A percentile compares a stretch with the other conserved stretches of the same genome.
phyloP scores from a whole-genome alignment of 2,329 filamentous ascomycete species.

The Bimuria novae-zelandiae region DNA sequence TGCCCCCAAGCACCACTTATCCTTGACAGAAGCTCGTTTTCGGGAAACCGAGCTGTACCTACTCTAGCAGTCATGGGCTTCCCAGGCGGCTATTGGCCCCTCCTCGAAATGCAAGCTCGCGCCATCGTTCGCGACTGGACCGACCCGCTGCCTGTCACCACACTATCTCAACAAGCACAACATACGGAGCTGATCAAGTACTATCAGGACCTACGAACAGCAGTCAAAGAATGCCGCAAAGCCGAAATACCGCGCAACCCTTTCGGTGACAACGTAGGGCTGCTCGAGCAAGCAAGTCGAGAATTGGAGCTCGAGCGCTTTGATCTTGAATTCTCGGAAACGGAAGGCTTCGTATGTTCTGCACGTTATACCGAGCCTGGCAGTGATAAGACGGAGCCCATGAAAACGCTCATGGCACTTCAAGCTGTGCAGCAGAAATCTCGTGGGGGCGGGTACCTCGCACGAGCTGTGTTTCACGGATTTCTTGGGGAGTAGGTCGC shows the following conservation, averaged over 20 bases:
- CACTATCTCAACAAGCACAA: conserved; percentile 9
- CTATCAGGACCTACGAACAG: conserved; percentile 26
- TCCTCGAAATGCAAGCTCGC: conserved; percentile 82
- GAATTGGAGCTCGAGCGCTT: conserved; percentile 58
- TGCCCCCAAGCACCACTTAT: conserved; percentile 49
- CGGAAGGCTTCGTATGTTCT: conserved; percentile 53
- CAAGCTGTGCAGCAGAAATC: conserved; percentile 44
- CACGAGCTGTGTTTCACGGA: conserved; percentile 67
- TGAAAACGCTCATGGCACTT: conserved; percentile 52
- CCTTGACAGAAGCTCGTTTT: conserved; percentile 42
- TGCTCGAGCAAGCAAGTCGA: conserved; percentile 70
- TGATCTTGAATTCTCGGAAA: conserved; percentile 42
- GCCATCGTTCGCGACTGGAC: conserved; percentile 56
- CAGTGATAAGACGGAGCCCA: conserved; percentile 46
- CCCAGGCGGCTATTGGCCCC: conserved; percentile 77
- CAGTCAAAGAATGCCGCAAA: conserved; percentile 35
- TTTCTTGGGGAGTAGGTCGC: conserved; percentile 66
- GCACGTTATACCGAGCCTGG: conserved; percentile 28
- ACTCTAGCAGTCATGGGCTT: conserved; percentile 75
- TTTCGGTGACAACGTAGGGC: conserved; percentile 76
- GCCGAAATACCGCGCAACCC: conserved; percentile 68
- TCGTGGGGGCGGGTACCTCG: conserved; percentile 57
- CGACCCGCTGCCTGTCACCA: too few species aligned
- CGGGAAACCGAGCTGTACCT: conserved; percentile 61
- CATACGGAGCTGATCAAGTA: conserved; percentile 33